Base-by-base conservation (phyloP, 2,329 filamentous ascomycete genomes). In the Trichophyton schoenleinii region DNA sequence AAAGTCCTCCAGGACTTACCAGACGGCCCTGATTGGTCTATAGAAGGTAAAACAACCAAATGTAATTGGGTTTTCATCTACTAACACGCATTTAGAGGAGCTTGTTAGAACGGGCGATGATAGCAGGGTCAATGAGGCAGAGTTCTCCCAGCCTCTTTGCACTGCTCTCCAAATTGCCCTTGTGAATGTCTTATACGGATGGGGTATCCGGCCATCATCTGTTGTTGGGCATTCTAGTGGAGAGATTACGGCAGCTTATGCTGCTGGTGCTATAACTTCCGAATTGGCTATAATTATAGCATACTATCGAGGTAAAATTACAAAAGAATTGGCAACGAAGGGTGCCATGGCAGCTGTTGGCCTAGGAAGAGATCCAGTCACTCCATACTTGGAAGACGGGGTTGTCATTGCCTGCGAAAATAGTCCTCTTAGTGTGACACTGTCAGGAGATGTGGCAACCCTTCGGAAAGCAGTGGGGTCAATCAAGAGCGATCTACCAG, bases 401-500 rank as follows among this genome's bases (percentile, higher is more conserved):
- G 11, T 25, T 38, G 25, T 60, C 18, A 44, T 59, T 8, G 7
- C 41, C 9, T 38, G 28, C 3, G 59, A 61, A 34, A 36, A 41
- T 34, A 61, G 2, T 66, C 48, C 48, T 15, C 13, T 1, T 11
- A 53, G 48, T 53, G 48, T 53, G 22, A 53, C 48, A 11, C 15
- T 73, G 0, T 72, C 72, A 18, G 73, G 73, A 1, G 70, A 74
- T 67, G 61, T 72, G 2, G 41, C 61, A 13, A 70, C 75, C 62
- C 69, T 82, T 8, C 58, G 69, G 2, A 57, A 65, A 0, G 58
- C 68, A 0, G 60, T 77, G 0, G 63, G 70, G 0, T 28, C 25
- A 18, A 60, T 44, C 2, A 71, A 70, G 36, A 57, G 70, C 60
- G 41, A 59, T 1, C 57, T 41, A 15, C 61, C 62, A 0, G 61